These are phyloP conservation scores for Yarrowia osloensis DNA, from an alignment of 805 yeast species.

Conservation along the genomic window DNA sequence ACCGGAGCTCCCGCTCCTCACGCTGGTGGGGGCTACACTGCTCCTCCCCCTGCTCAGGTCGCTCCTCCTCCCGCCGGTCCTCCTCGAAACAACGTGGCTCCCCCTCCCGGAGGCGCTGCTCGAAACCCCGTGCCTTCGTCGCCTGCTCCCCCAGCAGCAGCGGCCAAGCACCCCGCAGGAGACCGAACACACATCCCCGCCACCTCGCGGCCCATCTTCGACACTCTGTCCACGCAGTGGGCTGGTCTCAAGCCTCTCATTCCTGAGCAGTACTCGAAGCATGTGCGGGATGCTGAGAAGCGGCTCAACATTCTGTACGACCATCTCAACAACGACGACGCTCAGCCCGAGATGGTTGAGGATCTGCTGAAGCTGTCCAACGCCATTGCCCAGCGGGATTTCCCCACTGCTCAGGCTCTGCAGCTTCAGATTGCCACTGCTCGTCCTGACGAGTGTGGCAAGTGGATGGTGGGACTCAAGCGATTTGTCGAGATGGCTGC, in stretches of 20 bases:
- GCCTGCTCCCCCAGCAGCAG: slow-evolving; percentile 38
- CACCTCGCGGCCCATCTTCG: slow-evolving; percentile 57
- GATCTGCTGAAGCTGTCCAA: slow-evolving; percentile 55
- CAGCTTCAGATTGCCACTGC: slow-evolving; percentile 60
- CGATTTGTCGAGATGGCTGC: slow-evolving; percentile 72
- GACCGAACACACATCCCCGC: slow-evolving; percentile 70
- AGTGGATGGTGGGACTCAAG: slow-evolving; percentile 91
- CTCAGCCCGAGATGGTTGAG: slow-evolving; percentile 58
- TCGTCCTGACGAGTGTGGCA: slow-evolving; percentile 73
- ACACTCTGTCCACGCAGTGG: slow-evolving; percentile 57
- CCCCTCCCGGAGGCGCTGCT: slow-evolving; percentile 25
- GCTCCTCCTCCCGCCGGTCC: slow-evolving; percentile 37
- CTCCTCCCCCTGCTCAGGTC: slow-evolving; percentile 34
- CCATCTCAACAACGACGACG: slow-evolving; percentile 72
- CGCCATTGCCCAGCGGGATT: slow-evolving; percentile 57
- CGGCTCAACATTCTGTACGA: slow-evolving; percentile 75
- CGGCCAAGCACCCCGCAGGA: slow-evolving; percentile 53
- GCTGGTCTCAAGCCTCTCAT: slow-evolving; percentile 67
- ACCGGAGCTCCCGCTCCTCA: slow-evolving; percentile 29
- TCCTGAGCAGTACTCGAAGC: slow-evolving; percentile 73
- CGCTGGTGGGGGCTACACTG: slow-evolving; percentile 17
- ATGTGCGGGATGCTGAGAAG: slow-evolving; percentile 77
- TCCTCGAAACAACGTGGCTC: slow-evolving; percentile 6
- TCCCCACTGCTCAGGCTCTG: slow-evolving; percentile 54
- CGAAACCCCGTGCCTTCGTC: slow-evolving; percentile 29